Evolutionary conservation across 352 stramenopile species (phyloP).

Genomic region (Phytophthora cactorum): DNA sequence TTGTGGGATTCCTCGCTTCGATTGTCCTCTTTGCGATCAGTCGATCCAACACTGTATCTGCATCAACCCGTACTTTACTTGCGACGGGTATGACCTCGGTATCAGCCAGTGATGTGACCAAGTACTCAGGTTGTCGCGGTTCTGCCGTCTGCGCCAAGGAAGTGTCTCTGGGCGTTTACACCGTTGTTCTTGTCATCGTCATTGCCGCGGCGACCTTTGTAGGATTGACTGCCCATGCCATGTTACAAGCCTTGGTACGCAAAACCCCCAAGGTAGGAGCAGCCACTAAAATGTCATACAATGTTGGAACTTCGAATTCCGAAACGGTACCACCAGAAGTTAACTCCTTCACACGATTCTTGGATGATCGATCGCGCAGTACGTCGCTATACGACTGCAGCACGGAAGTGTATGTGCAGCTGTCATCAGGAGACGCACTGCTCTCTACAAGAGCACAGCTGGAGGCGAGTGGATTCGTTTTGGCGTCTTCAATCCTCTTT

Average conservation of each 20-base stretch:
- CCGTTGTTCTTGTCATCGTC: slow-evolving; percentile 26
- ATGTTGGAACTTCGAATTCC: neutral
- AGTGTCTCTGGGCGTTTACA: slow-evolving; percentile 29
- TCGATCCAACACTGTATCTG: slow-evolving; percentile 7
- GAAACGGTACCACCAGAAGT: slow-evolving; percentile 4
- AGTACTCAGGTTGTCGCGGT: slow-evolving; percentile 42
- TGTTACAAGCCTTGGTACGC: slow-evolving; percentile 19
- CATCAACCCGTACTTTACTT: slow-evolving; percentile 22
- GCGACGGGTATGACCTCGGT: slow-evolving; percentile 35
- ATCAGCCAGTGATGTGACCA: slow-evolving; percentile 23
- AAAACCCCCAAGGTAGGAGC: slow-evolving; percentile 7
- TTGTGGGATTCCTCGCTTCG: slow-evolving; percentile 33
- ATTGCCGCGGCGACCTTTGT: slow-evolving; percentile 13
- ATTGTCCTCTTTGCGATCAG: slow-evolving; percentile 30
- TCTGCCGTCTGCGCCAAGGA: slow-evolving; percentile 40
- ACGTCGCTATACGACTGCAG: slow-evolving; percentile 39
- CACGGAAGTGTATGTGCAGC: slow-evolving; percentile 37
- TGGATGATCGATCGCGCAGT: slow-evolving; percentile 41
- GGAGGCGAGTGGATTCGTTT: slow-evolving; percentile 41
- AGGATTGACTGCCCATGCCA: slow-evolving; percentile 23
- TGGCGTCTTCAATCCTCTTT: slow-evolving; percentile 39
- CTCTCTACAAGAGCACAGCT: slow-evolving; percentile 40
- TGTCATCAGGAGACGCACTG: neutral
- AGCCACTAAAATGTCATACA: slow-evolving; percentile 1
- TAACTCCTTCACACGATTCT: slow-evolving; percentile 48